phyloP scores from a whole-genome alignment of 257 asterid species.

The Solanum habrochaites region DNA sequence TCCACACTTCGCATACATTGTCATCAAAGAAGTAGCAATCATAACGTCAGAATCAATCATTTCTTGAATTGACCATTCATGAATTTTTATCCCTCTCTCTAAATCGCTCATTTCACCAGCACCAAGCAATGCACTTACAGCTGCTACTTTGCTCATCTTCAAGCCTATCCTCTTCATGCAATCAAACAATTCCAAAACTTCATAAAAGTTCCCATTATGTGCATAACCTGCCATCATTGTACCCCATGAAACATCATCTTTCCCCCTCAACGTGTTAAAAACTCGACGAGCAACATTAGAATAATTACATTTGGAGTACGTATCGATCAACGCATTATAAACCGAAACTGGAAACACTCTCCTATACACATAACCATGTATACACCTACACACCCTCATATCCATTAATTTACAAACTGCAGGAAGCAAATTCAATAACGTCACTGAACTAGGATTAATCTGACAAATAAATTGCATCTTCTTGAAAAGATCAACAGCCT shows the following conservation, averaged over 20 bases:
- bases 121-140: conserved; percentile 21
- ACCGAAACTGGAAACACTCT: conserved; percentile 25
- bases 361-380: conserved; percentile 28
- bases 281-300: conserved; percentile 1
- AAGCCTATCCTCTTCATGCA: conserved; percentile 1
- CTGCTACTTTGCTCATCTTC: conserved; percentile 18
- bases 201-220: conserved; percentile 17
- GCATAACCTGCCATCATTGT: conserved; percentile 35
- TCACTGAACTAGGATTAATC: conserved; percentile 15
- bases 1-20: conserved; percentile 32
- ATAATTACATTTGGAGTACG: conserved; percentile 22
- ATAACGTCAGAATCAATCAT: conserved; percentile 18
- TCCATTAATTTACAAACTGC: conserved; percentile 20
- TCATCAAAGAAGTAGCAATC: conserved; percentile 22
- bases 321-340: conserved; percentile 25
- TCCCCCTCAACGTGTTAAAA: conserved; percentile 7
- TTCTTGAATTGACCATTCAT: conserved; percentile 8
- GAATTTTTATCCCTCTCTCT: conserved; percentile 20
- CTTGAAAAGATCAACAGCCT: conserved; percentile 15
- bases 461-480: conserved; percentile 15
- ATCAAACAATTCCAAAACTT: conserved; percentile 21
- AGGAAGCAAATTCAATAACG: conserved; percentile 31
- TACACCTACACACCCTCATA: conserved; percentile 5
- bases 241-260: conserved; percentile 37
- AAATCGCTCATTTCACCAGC: conserved; percentile 24